Conservation (phyloP, 169 alveolate genomes). For the Eimeria mitis region DNA sequence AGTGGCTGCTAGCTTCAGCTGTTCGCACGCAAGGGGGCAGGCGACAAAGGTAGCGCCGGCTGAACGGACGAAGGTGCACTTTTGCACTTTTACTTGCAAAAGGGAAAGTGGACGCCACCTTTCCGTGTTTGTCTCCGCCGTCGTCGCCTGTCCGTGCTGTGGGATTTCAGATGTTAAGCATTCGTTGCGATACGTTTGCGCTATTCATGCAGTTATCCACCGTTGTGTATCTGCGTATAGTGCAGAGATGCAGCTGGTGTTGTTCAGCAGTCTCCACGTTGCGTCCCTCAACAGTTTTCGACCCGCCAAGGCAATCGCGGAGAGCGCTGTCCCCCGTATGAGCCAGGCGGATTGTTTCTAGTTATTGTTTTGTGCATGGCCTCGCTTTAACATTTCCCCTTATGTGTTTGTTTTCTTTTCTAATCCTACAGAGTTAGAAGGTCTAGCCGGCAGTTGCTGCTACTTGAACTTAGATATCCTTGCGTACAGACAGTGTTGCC, state of each 20-base stretch:
- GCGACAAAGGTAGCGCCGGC: neutral
- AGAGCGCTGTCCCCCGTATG: neutral
- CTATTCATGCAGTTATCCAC: neutral
- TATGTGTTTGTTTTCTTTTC: neutral
- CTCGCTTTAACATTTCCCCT: neutral
- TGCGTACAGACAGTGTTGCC: neutral
- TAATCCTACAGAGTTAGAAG: neutral
- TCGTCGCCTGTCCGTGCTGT: neutral
- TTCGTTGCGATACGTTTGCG: neutral
- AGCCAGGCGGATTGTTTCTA: neutral
- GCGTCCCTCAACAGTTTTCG: neutral
- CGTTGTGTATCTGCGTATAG: neutral
- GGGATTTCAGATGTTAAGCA: neutral
- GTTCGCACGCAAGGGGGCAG: constrained; percentile 91
- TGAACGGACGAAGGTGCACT: neutral
- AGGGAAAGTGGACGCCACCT: neutral
- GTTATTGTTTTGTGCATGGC: neutral
- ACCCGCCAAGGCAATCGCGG: neutral
- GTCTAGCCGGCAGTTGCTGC: neutral
- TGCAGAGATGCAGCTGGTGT: neutral
- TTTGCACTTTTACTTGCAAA: neutral
- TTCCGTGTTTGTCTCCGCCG: neutral
- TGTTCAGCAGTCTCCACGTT: neutral
- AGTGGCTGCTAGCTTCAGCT: constrained; percentile 92
- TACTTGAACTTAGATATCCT: neutral